A percentile compares a stretch with the other conserved stretches of the same genome.
Evolutionary conservation across 805 yeast species (phyloP).

Genomic region (Candida ipomoeae): DNA sequence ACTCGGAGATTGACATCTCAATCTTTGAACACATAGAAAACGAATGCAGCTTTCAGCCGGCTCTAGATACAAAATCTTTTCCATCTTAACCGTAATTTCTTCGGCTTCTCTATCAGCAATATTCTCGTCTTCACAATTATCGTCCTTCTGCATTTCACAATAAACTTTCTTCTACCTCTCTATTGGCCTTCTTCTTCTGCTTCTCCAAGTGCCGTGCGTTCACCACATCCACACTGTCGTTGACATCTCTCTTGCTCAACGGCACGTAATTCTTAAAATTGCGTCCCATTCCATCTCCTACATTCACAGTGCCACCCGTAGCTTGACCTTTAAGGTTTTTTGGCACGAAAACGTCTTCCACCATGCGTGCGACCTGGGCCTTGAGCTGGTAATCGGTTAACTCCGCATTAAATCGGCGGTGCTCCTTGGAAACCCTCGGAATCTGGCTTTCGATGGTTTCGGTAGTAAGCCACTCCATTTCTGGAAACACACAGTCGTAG

Average conservation of each 20-base stretch:
- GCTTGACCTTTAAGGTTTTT: constrained; percentile 5
- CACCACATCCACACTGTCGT: constrained; percentile 63
- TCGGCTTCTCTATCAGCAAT: too few relatives aligned
- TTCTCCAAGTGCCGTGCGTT: constrained; percentile 57
- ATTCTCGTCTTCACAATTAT: too few relatives aligned
- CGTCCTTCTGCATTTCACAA: too few relatives aligned
- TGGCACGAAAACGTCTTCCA: constrained; percentile 32
- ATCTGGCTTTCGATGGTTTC: constrained; percentile 18
- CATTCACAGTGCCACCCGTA: constrained; percentile 40
- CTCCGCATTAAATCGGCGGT: constrained; percentile 44
- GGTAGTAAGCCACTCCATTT: constrained; percentile 60
- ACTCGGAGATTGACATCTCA: too few relatives aligned
- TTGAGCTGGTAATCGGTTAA: constrained; percentile 58
- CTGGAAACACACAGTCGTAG: constrained; percentile 76
- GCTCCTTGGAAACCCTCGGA: constrained; percentile 37
- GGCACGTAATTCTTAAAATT: constrained; percentile 55
- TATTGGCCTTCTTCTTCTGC: constrained; percentile 25
- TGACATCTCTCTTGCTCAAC: constrained; percentile 49
- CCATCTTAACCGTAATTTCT: too few relatives aligned
- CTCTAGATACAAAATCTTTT: too few relatives aligned
- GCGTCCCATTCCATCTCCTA: constrained; percentile 79
- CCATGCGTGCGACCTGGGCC: constrained; percentile 46
- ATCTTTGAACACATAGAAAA: too few relatives aligned
- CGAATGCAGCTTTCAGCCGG: too few relatives aligned
- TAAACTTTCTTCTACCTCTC: too few relatives aligned